Conservation (phyloP, 768 basidiomycete genomes). For the Lyophyllum semitale region DNA sequence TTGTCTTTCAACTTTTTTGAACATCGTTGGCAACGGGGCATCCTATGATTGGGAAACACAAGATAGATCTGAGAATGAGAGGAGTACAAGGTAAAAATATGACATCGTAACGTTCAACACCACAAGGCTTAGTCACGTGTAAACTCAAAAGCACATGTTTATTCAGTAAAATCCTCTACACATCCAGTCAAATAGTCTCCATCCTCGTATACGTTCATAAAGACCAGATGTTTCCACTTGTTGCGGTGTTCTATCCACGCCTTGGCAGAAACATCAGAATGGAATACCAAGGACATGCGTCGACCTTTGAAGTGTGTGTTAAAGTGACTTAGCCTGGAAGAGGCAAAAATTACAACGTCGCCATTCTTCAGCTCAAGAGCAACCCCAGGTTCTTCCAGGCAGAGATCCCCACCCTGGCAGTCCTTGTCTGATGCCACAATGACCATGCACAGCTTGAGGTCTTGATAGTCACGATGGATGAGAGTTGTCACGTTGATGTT, state of each 20-base stretch:
- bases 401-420: slow-evolving; percentile 26
- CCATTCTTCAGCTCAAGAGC: slow-evolving; percentile 18
- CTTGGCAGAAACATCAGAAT: slow-evolving; percentile 9
- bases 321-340: slow-evolving; percentile 21
- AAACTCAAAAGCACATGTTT: too few species aligned
- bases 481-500: slow-evolving; percentile 23
- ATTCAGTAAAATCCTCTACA: too few species aligned
- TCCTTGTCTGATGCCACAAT: slow-evolving; percentile 14
- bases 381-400: slow-evolving; percentile 23
- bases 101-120: too few species aligned
- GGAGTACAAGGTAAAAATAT: too few species aligned
- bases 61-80: too few species aligned
- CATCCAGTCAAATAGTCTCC: too few species aligned
- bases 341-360: slow-evolving; percentile 24
- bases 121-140: too few species aligned
- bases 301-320: slow-evolving; percentile 22
- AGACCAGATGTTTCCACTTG: not conserved
- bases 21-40: too few species aligned
- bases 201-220: too few species aligned
- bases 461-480: slow-evolving; percentile 20
- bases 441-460: slow-evolving; percentile 25
- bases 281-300: slow-evolving; percentile 20
- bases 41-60: too few species aligned
- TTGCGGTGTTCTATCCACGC: slow-evolving; percentile 3
- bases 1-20: too few species aligned